A percentile compares a stretch with the other conserved stretches of the same genome.
These are phyloP conservation scores for Dactylonectria macrodidyma DNA, from an alignment of 2,329 filamentous ascomycete species.

Conservation along the genomic window DNA sequence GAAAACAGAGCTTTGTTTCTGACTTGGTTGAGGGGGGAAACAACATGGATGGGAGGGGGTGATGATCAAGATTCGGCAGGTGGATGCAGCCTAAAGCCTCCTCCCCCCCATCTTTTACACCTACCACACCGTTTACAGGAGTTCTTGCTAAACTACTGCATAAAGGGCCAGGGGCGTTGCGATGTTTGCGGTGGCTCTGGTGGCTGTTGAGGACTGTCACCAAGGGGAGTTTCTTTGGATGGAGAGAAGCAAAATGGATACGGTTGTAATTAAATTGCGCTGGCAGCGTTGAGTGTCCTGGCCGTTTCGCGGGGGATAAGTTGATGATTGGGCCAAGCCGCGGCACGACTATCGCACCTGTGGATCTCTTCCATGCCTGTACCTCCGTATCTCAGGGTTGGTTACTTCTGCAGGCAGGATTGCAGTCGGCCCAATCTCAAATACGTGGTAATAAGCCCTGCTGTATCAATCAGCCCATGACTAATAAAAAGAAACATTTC, in stretches of 20 bases:
- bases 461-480: neutral
- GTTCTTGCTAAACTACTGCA: neutral
- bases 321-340: neutral
- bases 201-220: neutral
- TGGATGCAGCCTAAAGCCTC: constrained; percentile 4
- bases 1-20: constrained; percentile 2
- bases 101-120: neutral
- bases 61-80: constrained; percentile 24
- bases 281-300: neutral
- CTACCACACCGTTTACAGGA: neutral
- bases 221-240: neutral
- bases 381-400: neutral
- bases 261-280: neutral
- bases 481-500: neutral
- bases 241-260: neutral
- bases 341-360: neutral
- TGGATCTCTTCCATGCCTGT: neutral
- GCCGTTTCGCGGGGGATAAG: neutral
- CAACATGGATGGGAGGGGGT: neutral
- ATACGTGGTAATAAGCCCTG: neutral
- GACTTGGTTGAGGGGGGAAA: neutral
- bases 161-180: neutral
- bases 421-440: neutral
- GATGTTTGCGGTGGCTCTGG: constrained; percentile 3
- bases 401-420: neutral